phyloP scores from a whole-genome alignment of 1,284 basidiomycete species.

The Waitea zeae region DNA sequence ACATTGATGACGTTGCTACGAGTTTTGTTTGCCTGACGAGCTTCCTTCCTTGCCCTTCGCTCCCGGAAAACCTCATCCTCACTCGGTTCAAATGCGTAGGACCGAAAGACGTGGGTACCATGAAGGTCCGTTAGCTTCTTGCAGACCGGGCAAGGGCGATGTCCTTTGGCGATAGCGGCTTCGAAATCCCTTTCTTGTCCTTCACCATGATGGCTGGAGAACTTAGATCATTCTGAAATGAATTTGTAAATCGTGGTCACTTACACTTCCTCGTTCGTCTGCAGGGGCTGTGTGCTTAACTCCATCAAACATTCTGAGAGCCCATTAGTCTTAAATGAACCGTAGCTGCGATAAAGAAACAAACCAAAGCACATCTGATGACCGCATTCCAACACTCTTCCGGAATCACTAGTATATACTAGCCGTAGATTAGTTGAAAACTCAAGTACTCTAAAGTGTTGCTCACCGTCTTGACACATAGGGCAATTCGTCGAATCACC shows the following conservation, averaged over 20 bases:
- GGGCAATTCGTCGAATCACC: constrained; percentile 27
- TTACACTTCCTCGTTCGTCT: constrained; percentile 40
- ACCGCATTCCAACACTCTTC: constrained; percentile 34
- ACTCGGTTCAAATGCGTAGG: constrained; percentile 36
- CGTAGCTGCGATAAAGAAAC: constrained; percentile 5
- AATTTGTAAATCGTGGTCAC: constrained; percentile 8
- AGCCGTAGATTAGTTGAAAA: too few relatives aligned
- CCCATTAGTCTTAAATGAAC: background rate
- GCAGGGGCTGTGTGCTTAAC: constrained; percentile 27
- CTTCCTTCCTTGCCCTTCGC: constrained; percentile 8
- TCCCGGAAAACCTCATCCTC: constrained; percentile 13
- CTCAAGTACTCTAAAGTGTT: too few relatives aligned
- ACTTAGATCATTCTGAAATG: background rate
- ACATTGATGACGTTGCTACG: too few relatives aligned
- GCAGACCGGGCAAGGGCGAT: constrained; percentile 42
- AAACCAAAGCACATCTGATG: constrained; percentile 45
- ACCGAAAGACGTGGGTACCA: constrained; percentile 26
- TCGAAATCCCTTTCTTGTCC: constrained; percentile 37
- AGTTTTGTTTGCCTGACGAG: too few relatives aligned
- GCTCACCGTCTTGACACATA: constrained; percentile 34
- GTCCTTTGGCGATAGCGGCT: constrained; percentile 31
- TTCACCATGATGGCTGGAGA: background rate
- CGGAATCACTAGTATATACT: constrained; percentile 31
- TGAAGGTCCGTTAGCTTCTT: constrained; percentile 37
- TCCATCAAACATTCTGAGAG: constrained; percentile 31